Base-by-base conservation (phyloP, 805 yeast genomes). In the Yueomyces sinensis region DNA sequence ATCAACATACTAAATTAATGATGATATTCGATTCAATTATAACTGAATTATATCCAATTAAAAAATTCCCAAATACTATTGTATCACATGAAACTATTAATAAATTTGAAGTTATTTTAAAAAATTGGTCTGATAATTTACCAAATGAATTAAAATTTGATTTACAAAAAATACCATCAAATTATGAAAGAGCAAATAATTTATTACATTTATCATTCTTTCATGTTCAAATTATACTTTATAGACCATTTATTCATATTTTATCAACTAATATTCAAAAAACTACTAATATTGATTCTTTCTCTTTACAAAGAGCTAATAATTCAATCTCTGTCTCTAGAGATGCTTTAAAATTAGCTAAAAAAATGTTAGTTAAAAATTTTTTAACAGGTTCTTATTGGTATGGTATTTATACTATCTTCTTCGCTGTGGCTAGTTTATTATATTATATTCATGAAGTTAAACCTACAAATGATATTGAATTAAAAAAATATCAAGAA, bases 361-460 rank as follows among this genome's bases (percentile, higher is more conserved):
- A 81, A 45, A 84, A 79, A 41, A 74, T 86, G 82, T 73, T 81
- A 37, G 68, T 72, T 41, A 73, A 74, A 39, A 70, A 79, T 40
- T 62, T 82, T 46, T 61, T 86, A 38, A 74, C 82, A 43, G 95
- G 95, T 2, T 82, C 94, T 1, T 87, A 86, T 53, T 84, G 95
- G 95, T 86, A 83, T 49, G 78, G 91, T n/a, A 76, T 81, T 54
- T 86, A 86, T 55, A 84, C 95, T 0, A 79, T 86, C n/a, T 86
- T 86, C 53, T 86, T 82, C 54, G 76, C 94, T 1, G 87, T 86
- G 33, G 94, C 95, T 0, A 83, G 94, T 44, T 63, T 86, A 46
- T 75, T 83, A 5, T 86, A 80, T 50, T 86, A 84, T 51, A 77
- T 74, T 39, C 91, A 82, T 51, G 73, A 68, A 39, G 64, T 61